A percentile compares a stretch with the other conserved stretches of the same genome.
Conservation (phyloP, 768 basidiomycete genomes). For the Terana coerulea region DNA sequence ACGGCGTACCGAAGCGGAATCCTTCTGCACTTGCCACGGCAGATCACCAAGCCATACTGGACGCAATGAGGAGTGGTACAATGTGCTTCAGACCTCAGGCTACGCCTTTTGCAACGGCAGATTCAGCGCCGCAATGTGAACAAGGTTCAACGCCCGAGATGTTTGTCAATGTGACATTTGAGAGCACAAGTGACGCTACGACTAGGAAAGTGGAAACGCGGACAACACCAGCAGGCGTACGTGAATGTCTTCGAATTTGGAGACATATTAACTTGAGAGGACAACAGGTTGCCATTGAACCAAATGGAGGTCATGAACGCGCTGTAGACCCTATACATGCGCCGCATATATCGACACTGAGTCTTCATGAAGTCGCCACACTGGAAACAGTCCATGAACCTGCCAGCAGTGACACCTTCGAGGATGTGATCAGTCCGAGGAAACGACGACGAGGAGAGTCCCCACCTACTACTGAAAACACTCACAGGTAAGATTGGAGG, state of each 20-base stretch:
- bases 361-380: too few species aligned
- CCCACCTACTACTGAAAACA: too few species aligned
- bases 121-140: not conserved
- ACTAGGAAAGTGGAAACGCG: not conserved
- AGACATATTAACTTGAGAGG: too few species aligned
- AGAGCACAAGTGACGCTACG: not conserved
- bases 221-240: not conserved
- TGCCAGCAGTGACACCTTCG: too few species aligned
- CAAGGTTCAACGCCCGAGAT: not conserved
- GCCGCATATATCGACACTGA: too few species aligned
- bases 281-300: too few species aligned
- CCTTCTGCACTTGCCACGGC: conserved; percentile 53
- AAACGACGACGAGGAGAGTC: not conserved
- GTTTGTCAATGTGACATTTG: not conserved
- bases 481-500: too few species aligned
- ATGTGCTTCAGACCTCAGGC: conserved; percentile 36
- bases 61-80: conserved; percentile 43
- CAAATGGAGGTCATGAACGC: too few species aligned
- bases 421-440: not conserved
- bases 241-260: not conserved
- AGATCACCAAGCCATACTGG: conserved; percentile 53
- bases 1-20: conserved; percentile 53
- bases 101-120: not conserved
- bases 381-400: too few species aligned
- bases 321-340: too few species aligned